A percentile compares a stretch with the other conserved stretches of the same genome.
phyloP scores from a whole-genome alignment of 2,329 filamentous ascomycete species.

The Aspergillus arachidicola region DNA sequence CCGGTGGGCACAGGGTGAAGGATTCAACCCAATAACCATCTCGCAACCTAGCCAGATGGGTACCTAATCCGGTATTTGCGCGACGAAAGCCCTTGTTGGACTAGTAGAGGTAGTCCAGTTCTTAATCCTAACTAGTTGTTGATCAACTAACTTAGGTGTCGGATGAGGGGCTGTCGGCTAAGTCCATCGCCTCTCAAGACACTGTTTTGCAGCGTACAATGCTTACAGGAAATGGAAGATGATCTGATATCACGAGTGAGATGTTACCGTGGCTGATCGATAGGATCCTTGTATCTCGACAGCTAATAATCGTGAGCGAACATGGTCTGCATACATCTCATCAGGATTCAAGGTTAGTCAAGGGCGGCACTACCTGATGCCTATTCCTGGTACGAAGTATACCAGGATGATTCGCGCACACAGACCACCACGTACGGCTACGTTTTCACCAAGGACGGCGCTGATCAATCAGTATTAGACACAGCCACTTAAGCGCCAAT shows the following conservation, averaged over 20 bases:
- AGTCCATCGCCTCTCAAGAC: not conserved
- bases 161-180: not conserved
- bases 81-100: not conserved
- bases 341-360: conserved; percentile 5
- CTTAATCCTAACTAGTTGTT: not conserved
- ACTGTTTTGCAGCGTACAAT: not conserved
- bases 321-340: conserved; percentile 3
- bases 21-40: not conserved
- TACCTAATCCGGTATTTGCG: not conserved
- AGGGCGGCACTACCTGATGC: not conserved
- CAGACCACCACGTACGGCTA: not conserved
- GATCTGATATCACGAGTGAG: not conserved
- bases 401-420: not conserved
- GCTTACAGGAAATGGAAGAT: not conserved
- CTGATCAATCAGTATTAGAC: not conserved
- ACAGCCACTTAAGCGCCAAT: conserved; percentile 4
- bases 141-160: not conserved
- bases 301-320: conserved; percentile 1
- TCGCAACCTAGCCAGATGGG: not conserved
- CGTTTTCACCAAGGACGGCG: not conserved
- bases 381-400: not conserved
- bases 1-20: not conserved
- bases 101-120: not conserved
- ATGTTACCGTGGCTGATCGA: not conserved
- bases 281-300: not conserved